Percentiles rank a stretch among this genome's conserved stretches.
These are phyloP conservation scores for Fistulifera solaris DNA, from an alignment of 108 stramenopile genomes.

Conservation along the genomic window DNA sequence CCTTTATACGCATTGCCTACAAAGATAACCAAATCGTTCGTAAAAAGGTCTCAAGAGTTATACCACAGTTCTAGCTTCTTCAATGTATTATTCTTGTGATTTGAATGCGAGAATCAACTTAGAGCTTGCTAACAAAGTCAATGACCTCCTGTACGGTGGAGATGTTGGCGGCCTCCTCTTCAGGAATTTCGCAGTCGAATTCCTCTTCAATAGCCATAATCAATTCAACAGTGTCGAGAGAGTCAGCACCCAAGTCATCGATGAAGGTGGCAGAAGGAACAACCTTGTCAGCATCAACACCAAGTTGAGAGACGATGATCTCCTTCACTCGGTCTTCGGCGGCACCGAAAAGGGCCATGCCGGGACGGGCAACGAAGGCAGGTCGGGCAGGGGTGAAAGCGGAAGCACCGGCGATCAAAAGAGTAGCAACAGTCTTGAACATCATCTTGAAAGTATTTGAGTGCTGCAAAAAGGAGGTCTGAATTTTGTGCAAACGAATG, in stretches of 20 bases:
- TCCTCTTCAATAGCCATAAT: slow-evolving; percentile 98
- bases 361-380: slow-evolving; percentile 25
- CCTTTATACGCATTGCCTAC: no score
- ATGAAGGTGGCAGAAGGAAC: slow-evolving; percentile 71
- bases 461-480: no score
- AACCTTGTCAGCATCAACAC: slow-evolving; percentile 54
- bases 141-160: slow-evolving; percentile 85
- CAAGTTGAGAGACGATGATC: slow-evolving; percentile 42
- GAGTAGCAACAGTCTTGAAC: slow-evolving; percentile 59
- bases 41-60: no score
- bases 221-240: slow-evolving; percentile 93
- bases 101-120: slow-evolving; percentile 17
- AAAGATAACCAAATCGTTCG: no score
- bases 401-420: slow-evolving; percentile 69
- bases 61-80: no score
- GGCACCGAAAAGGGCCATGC: slow-evolving; percentile 35
- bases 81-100: no score
- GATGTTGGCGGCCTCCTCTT: slow-evolving; percentile 92
- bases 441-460: slow-evolving; percentile 13
- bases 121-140: slow-evolving; percentile 62
- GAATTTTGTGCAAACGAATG: no score
- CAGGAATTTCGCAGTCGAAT: slow-evolving; percentile 95
- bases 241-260: slow-evolving; percentile 94
- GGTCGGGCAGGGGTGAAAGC: slow-evolving; percentile 40
- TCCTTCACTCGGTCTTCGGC: slow-evolving; percentile 41